Evolutionary conservation across 805 yeast genomes (phyloP), one percentile per base, ranked within the genome.

Genomic region (Pichia gijzeniarum): DNA sequence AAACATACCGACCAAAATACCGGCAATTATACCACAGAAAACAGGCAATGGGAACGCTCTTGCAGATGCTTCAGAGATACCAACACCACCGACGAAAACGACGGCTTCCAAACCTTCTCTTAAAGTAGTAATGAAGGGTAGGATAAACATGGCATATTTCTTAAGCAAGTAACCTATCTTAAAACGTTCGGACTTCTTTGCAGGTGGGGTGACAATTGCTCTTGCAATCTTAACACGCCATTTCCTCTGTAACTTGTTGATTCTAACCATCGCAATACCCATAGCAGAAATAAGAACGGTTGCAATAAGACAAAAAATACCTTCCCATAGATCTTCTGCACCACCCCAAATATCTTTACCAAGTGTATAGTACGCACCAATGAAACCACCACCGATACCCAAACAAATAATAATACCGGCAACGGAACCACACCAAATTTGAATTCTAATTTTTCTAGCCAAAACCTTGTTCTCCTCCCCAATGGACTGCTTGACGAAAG

Each of bases 101-200:
- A 90, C 90, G 36, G 96, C 96, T 74, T 90, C 97, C 55, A 90
- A 74, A 67, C 99, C 99, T 75, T 91, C 99, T 78, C 99, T 83
- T 52, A 91, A 74, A 52, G 87, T 83, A 27, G 99, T 91, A 61
- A 91, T 73, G 56, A 86, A 85, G 12, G 99, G 97, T 54, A 91
- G 74, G 49, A 91, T 64, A 59, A 89, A 88, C 93, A 91, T 80
- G 48, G 90, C 78, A 64, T 91, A 90, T 65, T 85, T 87, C 62
- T 79, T 80, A 3, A 81, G 55, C 56, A 76, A 65, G 59, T 73
- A 74, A 25, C 80, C 74, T 37, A 82, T 34, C 52, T 68, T 74
- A 59, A 77, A 79, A 52, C 76, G 69, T 52, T 75, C 82, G 50
- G 66, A 64, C 50, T 64, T 74, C 13, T 62, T 63, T 38, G 65